Conservation (phyloP, 2,329 filamentous ascomycete species). For the Apiospora arundinis region DNA sequence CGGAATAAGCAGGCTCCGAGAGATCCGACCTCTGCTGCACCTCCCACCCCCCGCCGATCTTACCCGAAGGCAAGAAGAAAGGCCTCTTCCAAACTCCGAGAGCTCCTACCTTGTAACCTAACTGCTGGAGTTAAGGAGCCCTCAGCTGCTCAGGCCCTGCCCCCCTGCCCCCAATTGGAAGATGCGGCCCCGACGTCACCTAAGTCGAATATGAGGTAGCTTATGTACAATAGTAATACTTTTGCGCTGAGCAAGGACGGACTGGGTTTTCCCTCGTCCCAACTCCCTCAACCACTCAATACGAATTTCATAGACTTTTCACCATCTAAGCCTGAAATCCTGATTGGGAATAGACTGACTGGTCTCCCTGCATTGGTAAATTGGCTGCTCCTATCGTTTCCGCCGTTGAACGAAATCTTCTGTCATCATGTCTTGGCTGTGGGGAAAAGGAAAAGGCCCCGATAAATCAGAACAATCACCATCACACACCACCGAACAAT, state of each 20-base stretch:
- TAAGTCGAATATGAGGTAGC: background rate
- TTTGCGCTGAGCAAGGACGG: background rate
- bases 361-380: background rate
- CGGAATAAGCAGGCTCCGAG: conserved; percentile 15
- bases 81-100: background rate
- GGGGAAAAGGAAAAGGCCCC: conserved; percentile 40
- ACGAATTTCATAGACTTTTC: background rate
- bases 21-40: no score
- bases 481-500: conserved; percentile 32
- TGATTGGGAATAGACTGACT: background rate
- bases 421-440: conserved; percentile 34
- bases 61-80: background rate
- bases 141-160: no score
- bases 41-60: background rate
- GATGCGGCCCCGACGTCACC: background rate
- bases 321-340: background rate
- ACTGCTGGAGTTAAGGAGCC: conserved; percentile 5
- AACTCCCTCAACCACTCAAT: background rate
- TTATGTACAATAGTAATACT: background rate
- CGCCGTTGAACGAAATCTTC: background rate
- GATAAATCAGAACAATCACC: conserved; percentile 30
- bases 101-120: background rate
- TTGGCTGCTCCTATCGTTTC: background rate
- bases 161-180: background rate
- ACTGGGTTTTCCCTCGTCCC: background rate